These are phyloP conservation scores for Takakia lepidozioides DNA, from an alignment of 225 moss, liverwort and hornwort genomes.

Conservation along the genomic window DNA sequence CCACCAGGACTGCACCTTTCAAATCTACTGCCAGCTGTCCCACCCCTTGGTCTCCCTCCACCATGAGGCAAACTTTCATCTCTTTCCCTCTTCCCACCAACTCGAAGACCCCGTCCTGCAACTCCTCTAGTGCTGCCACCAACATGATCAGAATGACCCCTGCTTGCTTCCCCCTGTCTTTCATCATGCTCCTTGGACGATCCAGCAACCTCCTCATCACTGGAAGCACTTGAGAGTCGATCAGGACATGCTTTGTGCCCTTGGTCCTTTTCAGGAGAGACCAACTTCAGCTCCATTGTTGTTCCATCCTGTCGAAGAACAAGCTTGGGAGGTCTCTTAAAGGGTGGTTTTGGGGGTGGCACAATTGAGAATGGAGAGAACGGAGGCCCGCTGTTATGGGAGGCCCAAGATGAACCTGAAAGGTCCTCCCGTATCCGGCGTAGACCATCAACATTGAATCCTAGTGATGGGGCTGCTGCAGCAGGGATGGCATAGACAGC, in stretches of 20 bases:
- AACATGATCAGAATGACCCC: conserved; percentile 13
- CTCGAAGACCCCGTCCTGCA: conserved; percentile 5
- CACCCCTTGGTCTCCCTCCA: conserved; percentile 5
- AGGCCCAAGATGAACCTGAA: conserved; percentile 20
- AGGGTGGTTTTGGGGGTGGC: conserved; percentile 36
- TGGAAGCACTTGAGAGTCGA: conserved; percentile 23
- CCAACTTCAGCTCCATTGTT: conserved; percentile 40
- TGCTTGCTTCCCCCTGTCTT: conserved; percentile 8
- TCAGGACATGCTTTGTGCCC: no score
- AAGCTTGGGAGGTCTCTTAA: conserved; percentile 45
- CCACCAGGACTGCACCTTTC: conserved; percentile 12
- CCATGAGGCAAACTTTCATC: conserved; percentile 9
- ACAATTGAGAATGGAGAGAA: conserved; percentile 41
- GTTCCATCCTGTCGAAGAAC: conserved; percentile 41
- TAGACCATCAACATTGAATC: conserved; percentile 18
- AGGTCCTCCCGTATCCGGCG: conserved; percentile 14
- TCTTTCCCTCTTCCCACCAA: conserved; percentile 13
- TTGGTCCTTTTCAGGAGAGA: conserved; percentile 26
- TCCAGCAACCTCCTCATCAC: conserved; percentile 27
- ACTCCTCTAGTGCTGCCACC: neutral
- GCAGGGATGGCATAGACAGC: conserved; percentile 23
- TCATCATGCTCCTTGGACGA: conserved; percentile 9
- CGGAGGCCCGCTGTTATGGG: conserved; percentile 19
- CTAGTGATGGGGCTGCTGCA: conserved; percentile 13
- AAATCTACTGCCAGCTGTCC: conserved; percentile 9